Percentiles rank a stretch among this genome's conserved stretches.
These are phyloP conservation scores for Protomyces pachydermus DNA, from an alignment of 1,139 yeast genomes.

Conservation along the genomic window DNA sequence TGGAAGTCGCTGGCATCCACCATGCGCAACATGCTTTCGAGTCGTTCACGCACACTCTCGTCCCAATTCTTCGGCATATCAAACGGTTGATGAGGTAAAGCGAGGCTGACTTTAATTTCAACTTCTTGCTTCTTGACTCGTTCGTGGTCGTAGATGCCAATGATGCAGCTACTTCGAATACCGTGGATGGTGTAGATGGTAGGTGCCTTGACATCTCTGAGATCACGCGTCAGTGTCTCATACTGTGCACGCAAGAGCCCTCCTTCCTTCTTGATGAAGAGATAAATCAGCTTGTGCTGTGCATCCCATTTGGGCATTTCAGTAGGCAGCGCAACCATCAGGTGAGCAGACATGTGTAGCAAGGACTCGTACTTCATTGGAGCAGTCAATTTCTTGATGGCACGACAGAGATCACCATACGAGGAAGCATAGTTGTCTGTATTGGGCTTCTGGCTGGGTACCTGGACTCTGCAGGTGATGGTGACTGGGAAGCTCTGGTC, in stretches of 20 bases:
- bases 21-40: background rate
- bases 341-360: background rate
- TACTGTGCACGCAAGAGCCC: constrained; percentile 9
- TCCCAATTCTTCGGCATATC: background rate
- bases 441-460: background rate
- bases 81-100: background rate
- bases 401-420: constrained; percentile 14
- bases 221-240: background rate
- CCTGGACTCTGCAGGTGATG: background rate
- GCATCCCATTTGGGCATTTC: background rate
- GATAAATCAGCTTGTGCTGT: background rate
- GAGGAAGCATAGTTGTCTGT: constrained; percentile 9
- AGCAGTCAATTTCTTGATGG: background rate
- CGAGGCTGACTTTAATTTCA: background rate
- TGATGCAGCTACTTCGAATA: constrained; percentile 4
- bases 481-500: constrained; percentile 5
- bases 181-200: background rate
- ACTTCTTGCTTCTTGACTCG: constrained; percentile 14
- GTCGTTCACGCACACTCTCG: background rate
- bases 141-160: constrained; percentile 20
- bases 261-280: constrained; percentile 8
- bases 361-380: background rate
- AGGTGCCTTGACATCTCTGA: background rate
- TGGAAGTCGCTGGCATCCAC: constrained; percentile 5
- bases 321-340: background rate